Evolutionary conservation across 176 grass and related monocot species (phyloP).

Genomic region (Olyra latifolia): DNA sequence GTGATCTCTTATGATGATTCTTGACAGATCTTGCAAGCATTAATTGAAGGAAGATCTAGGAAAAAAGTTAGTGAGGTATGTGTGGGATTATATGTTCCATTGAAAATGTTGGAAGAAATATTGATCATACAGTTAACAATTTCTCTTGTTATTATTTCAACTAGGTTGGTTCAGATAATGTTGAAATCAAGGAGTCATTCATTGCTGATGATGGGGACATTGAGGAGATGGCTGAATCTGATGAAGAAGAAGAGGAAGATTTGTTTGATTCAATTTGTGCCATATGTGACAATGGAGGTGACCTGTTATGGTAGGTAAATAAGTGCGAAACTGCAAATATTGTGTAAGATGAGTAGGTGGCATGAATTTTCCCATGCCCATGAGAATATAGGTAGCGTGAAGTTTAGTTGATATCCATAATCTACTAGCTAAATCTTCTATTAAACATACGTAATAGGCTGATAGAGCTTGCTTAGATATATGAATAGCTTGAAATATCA

Average conservation of each 20-base stretch:
- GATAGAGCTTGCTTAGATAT: constrained; percentile 11
- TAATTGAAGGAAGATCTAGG: constrained; percentile 35
- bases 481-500: not conserved
- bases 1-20: constrained; percentile 22
- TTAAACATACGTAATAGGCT: not conserved
- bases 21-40: constrained; percentile 35
- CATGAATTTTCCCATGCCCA: constrained; percentile 5
- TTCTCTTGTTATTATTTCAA: constrained; percentile 26
- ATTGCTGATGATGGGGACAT: constrained; percentile 61
- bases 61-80: constrained; percentile 36
- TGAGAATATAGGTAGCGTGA: not conserved
- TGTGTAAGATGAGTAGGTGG: constrained; percentile 12
- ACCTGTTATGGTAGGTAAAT: constrained; percentile 69
- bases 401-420: not conserved
- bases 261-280: constrained; percentile 81
- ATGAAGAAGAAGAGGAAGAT: constrained; percentile 74
- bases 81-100: constrained; percentile 8
- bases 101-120: constrained; percentile 1
- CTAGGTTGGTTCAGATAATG: constrained; percentile 48
- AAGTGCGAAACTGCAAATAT: constrained; percentile 23
- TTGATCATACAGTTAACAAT: constrained; percentile 20
- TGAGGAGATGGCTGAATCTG: constrained; percentile 61
- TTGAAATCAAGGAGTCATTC: constrained; percentile 61
- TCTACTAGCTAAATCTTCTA: constrained; percentile 10
- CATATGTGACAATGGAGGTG: constrained; percentile 89